Evolutionary conservation across 345 rosid genomes (phyloP), one percentile per base, ranked within the genome.

Genomic region (Melastoma malabathricum): DNA sequence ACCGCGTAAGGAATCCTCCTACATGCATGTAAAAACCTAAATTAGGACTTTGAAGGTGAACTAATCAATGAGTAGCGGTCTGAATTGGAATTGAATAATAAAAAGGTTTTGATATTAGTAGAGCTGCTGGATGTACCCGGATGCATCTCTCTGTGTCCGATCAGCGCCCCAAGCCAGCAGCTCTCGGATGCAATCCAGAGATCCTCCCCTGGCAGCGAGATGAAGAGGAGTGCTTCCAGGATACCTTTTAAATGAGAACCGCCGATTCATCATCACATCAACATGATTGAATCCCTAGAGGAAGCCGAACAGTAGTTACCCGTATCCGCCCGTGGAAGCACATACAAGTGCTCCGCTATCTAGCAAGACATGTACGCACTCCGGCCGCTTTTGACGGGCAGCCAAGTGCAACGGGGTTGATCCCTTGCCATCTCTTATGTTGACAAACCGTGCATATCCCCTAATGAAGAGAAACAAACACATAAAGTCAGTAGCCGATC

Each of bases 211-310:
- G 19, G 99, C 99, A 38, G 99, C 99, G 63, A 93, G 71, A 73
- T 88, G 99, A 68, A 93, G 99, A 72, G 99, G 94, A 51, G 99
- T 85, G 59, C 94, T 88, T 17, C 94, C 97, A 0, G 92, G 90
- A 52, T 57, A 81, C 29, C 99, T 93, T 22, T 69, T 43, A 71
- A 64, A 59, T 50, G 68, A 51, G 52, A 63, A 50, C 22, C 9
- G 53, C 64, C 55, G 65, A 60, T 63, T 49, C 25, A 20, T 13
- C 10, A 45, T 47, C 50, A 27, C 48, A 55, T 18, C 45, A 38
- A 39, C 15, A 6, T 44, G 41, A 0, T 55, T 51, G 43, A 16
- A 61, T 39, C 4, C 45, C 13, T 7, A 25, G 13, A 4, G 16
- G 44, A 44, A 46, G 52, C 27, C 17, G 38, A 60, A 23, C 6